Evolutionary conservation across 1,139 yeast genomes (phyloP).

Genomic region (Hansenula lynferdii): DNA sequence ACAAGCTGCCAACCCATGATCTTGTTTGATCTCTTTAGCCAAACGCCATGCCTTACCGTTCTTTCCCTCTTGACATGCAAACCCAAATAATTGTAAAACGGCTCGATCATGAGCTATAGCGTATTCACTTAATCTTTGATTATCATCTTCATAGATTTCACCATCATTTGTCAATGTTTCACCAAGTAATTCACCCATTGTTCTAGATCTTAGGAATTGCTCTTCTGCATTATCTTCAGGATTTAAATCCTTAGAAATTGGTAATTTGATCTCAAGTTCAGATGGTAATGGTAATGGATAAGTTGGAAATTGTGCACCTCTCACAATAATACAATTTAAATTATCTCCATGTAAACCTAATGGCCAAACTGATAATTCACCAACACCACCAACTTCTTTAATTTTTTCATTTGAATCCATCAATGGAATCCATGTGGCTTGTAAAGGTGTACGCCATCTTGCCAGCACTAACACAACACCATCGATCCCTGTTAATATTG

Average conservation of each 20-base stretch:
- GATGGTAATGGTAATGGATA: slow-evolving; percentile 83
- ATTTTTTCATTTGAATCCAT: slow-evolving; percentile 58
- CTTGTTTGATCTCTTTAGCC: slow-evolving; percentile 65
- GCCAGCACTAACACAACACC: slow-evolving; percentile 66
- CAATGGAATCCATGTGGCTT: slow-evolving; percentile 88
- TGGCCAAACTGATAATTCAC: slow-evolving; percentile 76
- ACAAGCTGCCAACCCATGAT: slow-evolving; percentile 81
- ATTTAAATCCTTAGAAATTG: slow-evolving; percentile 34
- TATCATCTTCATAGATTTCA: slow-evolving; percentile 34
- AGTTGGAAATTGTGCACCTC: slow-evolving; percentile 49
- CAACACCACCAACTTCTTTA: slow-evolving; percentile 44
- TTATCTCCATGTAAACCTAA: slow-evolving; percentile 69
- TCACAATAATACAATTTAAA: slow-evolving; percentile 68
- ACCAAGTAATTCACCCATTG: slow-evolving; percentile 29
- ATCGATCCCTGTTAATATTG: slow-evolving; percentile 77
- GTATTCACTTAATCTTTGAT: slow-evolving; percentile 45
- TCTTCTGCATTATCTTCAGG: slow-evolving; percentile 33
- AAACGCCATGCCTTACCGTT: slow-evolving; percentile 65
- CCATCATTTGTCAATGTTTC: slow-evolving; percentile 35
- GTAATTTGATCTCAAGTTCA: slow-evolving; percentile 67
- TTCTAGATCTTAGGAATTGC: slow-evolving; percentile 33
- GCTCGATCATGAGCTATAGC: slow-evolving; percentile 64
- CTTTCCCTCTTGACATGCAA: slow-evolving; percentile 65
- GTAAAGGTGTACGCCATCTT: slow-evolving; percentile 73
- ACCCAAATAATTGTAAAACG: slow-evolving; percentile 69